A percentile compares a stretch with the other conserved stretches of the same genome.
Conservation (phyloP, 805 yeast genomes). For the Phaffomyces thermotolerans region DNA sequence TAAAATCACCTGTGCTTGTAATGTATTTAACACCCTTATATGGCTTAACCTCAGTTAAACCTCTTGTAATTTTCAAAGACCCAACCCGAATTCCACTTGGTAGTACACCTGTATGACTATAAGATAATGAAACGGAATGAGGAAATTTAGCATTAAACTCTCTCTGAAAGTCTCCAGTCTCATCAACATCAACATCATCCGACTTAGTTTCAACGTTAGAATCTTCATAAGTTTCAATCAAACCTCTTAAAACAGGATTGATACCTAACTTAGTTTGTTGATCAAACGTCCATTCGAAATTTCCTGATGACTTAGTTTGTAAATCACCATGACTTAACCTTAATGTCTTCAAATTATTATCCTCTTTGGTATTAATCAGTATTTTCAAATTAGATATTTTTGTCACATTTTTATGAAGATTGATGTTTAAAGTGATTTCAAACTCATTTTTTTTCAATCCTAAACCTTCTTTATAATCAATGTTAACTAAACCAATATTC, state of each 20-base stretch:
- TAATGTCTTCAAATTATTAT: conserved; percentile 41
- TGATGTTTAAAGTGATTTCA: conserved; percentile 27
- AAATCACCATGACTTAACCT: conserved; percentile 77
- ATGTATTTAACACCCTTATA: conserved; percentile 87
- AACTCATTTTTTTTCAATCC: conserved; percentile 34
- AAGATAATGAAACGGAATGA: conserved; percentile 41
- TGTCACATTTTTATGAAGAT: conserved; percentile 36
- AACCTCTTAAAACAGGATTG: conserved; percentile 61
- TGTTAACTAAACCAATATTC: conserved; percentile 23
- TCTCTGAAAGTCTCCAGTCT: conserved; percentile 1
- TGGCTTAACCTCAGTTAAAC: conserved; percentile 62
- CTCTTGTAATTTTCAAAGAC: conserved; percentile 51
- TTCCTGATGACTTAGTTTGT: conserved; percentile 41
- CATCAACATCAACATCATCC: background rate
- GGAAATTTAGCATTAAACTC: conserved; percentile 27
- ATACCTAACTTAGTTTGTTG: conserved; percentile 53
- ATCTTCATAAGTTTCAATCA: conserved; percentile 29
- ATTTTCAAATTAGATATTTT: conserved; percentile 41
- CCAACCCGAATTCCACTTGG: conserved; percentile 73
- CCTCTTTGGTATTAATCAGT: conserved; percentile 26
- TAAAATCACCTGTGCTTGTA: conserved; percentile 53
- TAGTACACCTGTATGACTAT: conserved; percentile 56
- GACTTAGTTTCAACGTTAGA: background rate
- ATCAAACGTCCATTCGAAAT: conserved; percentile 66
- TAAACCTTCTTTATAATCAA: conserved; percentile 25